These are phyloP conservation scores for Monosporozyma unispora DNA, from an alignment of 805 yeast species.

Conservation along the genomic window DNA sequence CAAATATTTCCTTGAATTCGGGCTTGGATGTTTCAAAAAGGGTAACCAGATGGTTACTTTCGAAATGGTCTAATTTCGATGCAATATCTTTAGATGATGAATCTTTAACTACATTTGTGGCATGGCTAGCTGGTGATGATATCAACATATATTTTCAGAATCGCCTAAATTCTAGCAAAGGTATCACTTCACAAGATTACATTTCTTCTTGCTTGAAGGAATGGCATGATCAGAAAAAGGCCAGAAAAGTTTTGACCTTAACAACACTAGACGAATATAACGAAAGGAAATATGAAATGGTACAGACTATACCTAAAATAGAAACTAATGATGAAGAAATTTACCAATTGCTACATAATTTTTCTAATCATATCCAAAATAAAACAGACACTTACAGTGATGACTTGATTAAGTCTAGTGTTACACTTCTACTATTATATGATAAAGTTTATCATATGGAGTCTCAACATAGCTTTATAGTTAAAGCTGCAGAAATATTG, in stretches of 20 bases:
- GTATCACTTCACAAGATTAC: background rate
- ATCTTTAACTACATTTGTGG: conserved; percentile 30
- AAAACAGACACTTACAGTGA: background rate
- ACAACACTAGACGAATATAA: background rate
- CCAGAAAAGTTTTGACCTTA: background rate
- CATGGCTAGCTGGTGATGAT: conserved; percentile 35
- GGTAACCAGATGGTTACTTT: conserved; percentile 43
- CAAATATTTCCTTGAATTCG: conserved; percentile 26
- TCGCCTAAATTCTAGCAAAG: background rate
- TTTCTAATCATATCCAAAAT: background rate
- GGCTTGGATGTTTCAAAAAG: conserved; percentile 26
- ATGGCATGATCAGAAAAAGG: background rate
- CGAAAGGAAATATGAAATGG: background rate
- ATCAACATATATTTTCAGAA: background rate
- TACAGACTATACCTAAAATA: background rate
- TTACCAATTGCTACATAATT: background rate
- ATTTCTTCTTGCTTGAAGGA: background rate
- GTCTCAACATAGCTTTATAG: background rate
- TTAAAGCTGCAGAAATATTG: background rate
- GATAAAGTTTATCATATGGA: background rate
- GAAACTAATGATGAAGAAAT: background rate
- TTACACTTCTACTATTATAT: background rate
- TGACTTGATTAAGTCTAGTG: background rate
- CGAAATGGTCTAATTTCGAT: conserved; percentile 36
- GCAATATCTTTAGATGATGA: conserved; percentile 9